Percentiles rank a stretch among this genome's conserved stretches.
These are phyloP conservation scores for Physcomitrium patens DNA, from an alignment of 225 moss, liverwort and hornwort species.

Conservation along the genomic window DNA sequence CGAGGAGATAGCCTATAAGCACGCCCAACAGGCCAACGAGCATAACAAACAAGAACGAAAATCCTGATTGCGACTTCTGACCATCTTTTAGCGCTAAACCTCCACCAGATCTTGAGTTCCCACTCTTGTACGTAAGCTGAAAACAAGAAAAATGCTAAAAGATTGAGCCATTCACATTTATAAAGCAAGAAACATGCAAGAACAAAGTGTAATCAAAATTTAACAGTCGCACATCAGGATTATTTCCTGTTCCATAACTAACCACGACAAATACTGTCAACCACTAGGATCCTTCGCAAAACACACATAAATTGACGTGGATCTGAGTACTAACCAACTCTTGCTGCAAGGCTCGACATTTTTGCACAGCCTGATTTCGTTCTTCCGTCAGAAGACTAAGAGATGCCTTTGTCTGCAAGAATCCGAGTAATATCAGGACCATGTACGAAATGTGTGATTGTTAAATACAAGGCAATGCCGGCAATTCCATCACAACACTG, in stretches of 20 bases:
- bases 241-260: background rate
- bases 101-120: conserved; percentile 55
- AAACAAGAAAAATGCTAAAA: background rate
- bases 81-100: conserved; percentile 56
- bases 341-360: conserved; percentile 77
- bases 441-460: background rate
- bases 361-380: conserved; percentile 82
- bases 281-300: background rate
- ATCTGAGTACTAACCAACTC: conserved; percentile 64
- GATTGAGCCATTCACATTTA: no score
- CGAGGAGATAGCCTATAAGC: conserved; percentile 78
- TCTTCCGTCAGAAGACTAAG: conserved; percentile 68
- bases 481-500: no score
- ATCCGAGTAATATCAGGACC: background rate
- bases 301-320: no score
- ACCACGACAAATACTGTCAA: background rate
- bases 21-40: conserved; percentile 86
- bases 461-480: no score
- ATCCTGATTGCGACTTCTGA: conserved; percentile 69
- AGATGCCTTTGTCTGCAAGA: conserved; percentile 72
- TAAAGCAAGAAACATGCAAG: no score
- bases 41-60: conserved; percentile 89
- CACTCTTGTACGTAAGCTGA: conserved; percentile 64
- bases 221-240: background rate
- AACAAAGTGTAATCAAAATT: background rate